phyloP scores from a whole-genome alignment of 768 basidiomycete genomes.

The Suillus paluster region DNA sequence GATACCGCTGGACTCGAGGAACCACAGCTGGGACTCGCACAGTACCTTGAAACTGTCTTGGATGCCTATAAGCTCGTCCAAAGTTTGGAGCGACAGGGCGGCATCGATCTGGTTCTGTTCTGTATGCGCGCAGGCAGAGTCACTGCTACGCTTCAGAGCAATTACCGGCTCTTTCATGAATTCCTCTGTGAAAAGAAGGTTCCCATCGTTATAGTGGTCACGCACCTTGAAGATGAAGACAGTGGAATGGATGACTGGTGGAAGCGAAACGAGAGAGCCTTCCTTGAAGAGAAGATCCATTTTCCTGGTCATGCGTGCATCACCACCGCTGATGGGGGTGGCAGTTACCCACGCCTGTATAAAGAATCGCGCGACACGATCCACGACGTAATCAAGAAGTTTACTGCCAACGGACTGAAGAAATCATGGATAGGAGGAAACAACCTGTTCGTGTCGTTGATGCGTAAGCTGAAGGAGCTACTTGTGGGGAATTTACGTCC shows the following conservation, averaged over 20 bases:
- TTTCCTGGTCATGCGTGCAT: constrained; percentile 44
- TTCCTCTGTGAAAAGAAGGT: constrained; percentile 44
- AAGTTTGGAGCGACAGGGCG: constrained; percentile 33
- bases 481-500: constrained; percentile 23
- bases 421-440: constrained; percentile 29
- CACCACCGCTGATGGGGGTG: constrained; percentile 32
- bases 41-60: constrained; percentile 30
- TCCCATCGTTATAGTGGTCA: constrained; percentile 43
- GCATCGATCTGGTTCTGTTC: constrained; percentile 45
- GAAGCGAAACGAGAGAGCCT: constrained; percentile 35
- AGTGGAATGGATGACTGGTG: constrained; percentile 43
- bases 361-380: constrained; percentile 34
- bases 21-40: constrained; percentile 27
- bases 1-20: constrained; percentile 42
- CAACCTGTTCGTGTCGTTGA: constrained; percentile 13
- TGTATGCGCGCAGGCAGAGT: constrained; percentile 44
- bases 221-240: constrained; percentile 39
- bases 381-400: constrained; percentile 21
- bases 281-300: constrained; percentile 34
- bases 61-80: constrained; percentile 38
- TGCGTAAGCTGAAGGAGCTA: constrained; percentile 19
- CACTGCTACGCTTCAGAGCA: constrained; percentile 38
- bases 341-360: constrained; percentile 18
- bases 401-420: constrained; percentile 27
- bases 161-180: constrained; percentile 43